A percentile compares a stretch with the other conserved stretches of the same genome.
Conservation (phyloP, 306 rosid species). For the Vicia sativa region DNA sequence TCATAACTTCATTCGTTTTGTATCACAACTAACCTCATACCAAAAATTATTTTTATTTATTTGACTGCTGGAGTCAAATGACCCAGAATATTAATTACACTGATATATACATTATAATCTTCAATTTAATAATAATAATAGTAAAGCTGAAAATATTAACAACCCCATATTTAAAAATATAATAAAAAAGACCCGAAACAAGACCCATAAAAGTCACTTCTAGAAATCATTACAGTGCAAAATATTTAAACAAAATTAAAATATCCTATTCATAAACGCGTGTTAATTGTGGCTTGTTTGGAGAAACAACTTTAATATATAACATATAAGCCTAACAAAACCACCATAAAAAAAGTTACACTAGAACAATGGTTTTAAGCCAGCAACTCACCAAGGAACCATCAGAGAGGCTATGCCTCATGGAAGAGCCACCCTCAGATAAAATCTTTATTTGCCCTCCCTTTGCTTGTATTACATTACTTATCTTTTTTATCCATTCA, state of each 20-base stretch:
- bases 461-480: conserved; percentile 75
- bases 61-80: too few species aligned
- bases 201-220: too few species aligned
- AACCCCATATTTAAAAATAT: too few species aligned
- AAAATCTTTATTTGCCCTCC: conserved; percentile 67
- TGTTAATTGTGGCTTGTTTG: not conserved
- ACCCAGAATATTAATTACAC: too few species aligned
- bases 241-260: not conserved
- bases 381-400: conserved; percentile 83
- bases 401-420: conserved; percentile 90
- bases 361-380: conserved; percentile 2
- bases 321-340: conserved; percentile 20
- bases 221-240: not conserved
- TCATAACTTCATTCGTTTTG: too few species aligned
- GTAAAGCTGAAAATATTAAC: too few species aligned
- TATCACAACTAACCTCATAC: too few species aligned
- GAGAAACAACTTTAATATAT: not conserved
- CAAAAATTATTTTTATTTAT: too few species aligned
- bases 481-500: conserved; percentile 89
- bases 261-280: not conserved
- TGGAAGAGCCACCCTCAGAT: conserved; percentile 67
- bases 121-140: too few species aligned
- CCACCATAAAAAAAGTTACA: not conserved
- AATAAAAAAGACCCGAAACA: too few species aligned
- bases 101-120: too few species aligned